Evolutionary conservation across 208 protist species (phyloP), one percentile per base, ranked within the genome.

Genomic region (Crithidia bombi): DNA sequence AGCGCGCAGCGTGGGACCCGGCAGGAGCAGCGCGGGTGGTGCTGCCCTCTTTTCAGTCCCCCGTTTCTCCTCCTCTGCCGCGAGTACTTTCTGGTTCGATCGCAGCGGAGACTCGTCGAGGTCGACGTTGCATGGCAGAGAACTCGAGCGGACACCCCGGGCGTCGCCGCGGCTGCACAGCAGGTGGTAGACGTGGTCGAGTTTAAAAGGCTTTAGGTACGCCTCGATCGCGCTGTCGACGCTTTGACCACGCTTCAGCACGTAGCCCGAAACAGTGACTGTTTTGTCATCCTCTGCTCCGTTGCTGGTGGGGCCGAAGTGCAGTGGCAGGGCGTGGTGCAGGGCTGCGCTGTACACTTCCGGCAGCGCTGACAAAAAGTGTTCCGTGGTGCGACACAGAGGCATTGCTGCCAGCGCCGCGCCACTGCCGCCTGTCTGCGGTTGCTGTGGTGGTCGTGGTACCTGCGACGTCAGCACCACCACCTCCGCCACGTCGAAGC

Each of bases 401-500:
- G 30, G 11, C 46, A 39, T 28, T 15, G 46, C 64, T 28, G 43
- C 43, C 7, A 6, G 5, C 23, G 21, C 46, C 19, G 14, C 23
- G 21, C 46, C 19, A 6, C 11, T 57, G 35, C 38, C 25, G 47
- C 32, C 17, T 21, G n/a, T n/a, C 6, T 19, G 9, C 19, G 33
- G 47, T 5, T 7, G 41, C 14, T 9, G 52, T 5, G 55, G 56
- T 5, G 55, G 12, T 21, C 51, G 38, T 21, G 49, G 36, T 14
- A 25, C 30, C 5, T 35, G 14, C 39, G 36, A 15, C 4, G 39
- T 43, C 26, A 94, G 61, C 17, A 94, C 35, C 41, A 94, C 65
- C 12, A 96, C 66, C 78, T 96, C 88, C 12, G 85, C 88, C 65
- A 96, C 79, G 56, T 92, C 81, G 69, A 88, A 85, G 15, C 80